These are phyloP conservation scores for Yamadazyma endophytica DNA, from an alignment of 805 yeast genomes.

Conservation along the genomic window DNA sequence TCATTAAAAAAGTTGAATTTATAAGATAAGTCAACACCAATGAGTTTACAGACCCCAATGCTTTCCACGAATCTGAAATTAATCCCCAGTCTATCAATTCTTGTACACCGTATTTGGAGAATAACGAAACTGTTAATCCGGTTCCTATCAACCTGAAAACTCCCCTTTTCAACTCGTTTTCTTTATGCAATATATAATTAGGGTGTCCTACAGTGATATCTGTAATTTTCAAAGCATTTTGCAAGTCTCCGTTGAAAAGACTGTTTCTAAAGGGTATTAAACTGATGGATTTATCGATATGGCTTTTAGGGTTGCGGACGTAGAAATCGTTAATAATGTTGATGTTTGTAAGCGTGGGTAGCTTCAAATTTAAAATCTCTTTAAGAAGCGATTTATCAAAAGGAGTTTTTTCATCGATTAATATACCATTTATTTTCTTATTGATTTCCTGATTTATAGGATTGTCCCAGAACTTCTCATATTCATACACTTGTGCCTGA, in stretches of 20 bases:
- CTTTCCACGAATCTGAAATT: constrained; percentile 35
- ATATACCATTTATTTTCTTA: constrained; percentile 16
- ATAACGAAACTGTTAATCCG: constrained; percentile 29
- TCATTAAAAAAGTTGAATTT: constrained; percentile 37
- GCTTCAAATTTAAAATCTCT: constrained; percentile 25
- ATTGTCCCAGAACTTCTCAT: constrained; percentile 21
- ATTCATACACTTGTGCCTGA: constrained; percentile 14
- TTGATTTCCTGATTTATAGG: constrained; percentile 17
- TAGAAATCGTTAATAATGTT: constrained; percentile 23
- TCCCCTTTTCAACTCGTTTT: constrained; percentile 27
- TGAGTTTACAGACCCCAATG: constrained; percentile 44
- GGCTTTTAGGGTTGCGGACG: constrained; percentile 18
- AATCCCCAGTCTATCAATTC: constrained; percentile 34
- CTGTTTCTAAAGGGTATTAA: constrained; percentile 62
- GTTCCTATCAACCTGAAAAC: constrained; percentile 26
- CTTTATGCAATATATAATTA: constrained; percentile 39
- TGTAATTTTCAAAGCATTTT: constrained; percentile 52
- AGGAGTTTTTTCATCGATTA: constrained; percentile 13
- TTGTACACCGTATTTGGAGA: constrained; percentile 41
- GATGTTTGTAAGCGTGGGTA: constrained; percentile 29
- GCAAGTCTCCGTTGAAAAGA: constrained; percentile 55
- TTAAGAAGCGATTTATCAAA: constrained; percentile 23
- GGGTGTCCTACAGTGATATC: constrained; percentile 59
- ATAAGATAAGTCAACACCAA: constrained; percentile 37
- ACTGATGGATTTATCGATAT: constrained; percentile 37